Evolutionary conservation across 2,329 filamentous ascomycete species (phyloP).

Genomic region (Gyromitra esculenta): DNA sequence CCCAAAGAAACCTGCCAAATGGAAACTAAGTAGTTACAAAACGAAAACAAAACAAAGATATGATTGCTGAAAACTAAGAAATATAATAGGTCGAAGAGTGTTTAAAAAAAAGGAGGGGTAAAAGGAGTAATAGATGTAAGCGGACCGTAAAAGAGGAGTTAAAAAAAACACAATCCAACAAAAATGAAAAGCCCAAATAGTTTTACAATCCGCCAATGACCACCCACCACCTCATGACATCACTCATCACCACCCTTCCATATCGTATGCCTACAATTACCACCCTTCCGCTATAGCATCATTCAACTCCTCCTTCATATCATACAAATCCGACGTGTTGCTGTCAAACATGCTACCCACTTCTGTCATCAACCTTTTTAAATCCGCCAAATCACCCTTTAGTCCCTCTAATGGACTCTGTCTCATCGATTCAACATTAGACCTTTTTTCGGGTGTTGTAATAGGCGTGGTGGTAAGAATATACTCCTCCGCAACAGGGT

Average conservation of each 20-base stretch:
- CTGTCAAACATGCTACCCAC: slow-evolving; percentile 42
- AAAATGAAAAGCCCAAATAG: slow-evolving; percentile 14
- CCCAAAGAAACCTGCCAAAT: slow-evolving; percentile 35
- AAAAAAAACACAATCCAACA: not conserved
- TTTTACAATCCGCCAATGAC: slow-evolving; percentile 34
- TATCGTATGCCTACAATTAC: slow-evolving; percentile 22
- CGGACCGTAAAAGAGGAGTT: slow-evolving; percentile 2
- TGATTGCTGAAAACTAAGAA: slow-evolving; percentile 9
- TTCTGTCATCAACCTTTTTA: slow-evolving; percentile 33
- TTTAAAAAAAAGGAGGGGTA: not conserved
- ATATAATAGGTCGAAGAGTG: slow-evolving; percentile 1
- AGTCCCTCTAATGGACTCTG: slow-evolving; percentile 35
- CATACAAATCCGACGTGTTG: slow-evolving; percentile 30
- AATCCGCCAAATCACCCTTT: slow-evolving; percentile 30
- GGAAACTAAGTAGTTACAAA: slow-evolving; percentile 43
- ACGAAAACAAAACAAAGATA: slow-evolving; percentile 10
- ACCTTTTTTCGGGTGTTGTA: slow-evolving; percentile 29
- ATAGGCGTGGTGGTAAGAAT: slow-evolving; percentile 45
- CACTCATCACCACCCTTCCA: not conserved
- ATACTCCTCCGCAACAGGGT: slow-evolving; percentile 47
- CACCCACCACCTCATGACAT: slow-evolving; percentile 10
- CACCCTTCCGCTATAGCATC: slow-evolving; percentile 16
- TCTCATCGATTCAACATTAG: not conserved
- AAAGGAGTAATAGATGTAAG: not conserved
- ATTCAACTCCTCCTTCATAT: slow-evolving; percentile 30